Base-by-base conservation (phyloP, 176 grass and related monocot species). In the Dendrocalamus sinicus region DNA sequence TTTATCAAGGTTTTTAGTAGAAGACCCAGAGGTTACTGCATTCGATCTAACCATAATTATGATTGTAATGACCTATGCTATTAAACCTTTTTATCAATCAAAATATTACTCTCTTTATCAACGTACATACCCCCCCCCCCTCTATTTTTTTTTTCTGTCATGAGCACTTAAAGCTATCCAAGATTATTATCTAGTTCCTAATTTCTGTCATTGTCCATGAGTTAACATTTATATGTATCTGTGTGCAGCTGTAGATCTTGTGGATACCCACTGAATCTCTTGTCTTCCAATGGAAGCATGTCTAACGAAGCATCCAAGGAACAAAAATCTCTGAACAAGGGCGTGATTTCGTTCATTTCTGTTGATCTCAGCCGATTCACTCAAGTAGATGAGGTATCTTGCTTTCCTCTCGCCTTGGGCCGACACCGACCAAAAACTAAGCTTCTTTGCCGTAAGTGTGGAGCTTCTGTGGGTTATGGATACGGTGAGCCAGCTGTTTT, bases 401-500 rank as follows among this genome's bases (percentile, higher is more conserved):
- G 83, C 47, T 83, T 89, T 44, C 73, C 83, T 48, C 9, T 86
- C 15, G 30, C 53, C 20, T 85, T 71, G 82, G 76, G 78, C 13
- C 68, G 73, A 16, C 88, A 68, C 53, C 66, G 82, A 48, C 84
- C 58, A 19, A 89, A 88, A 79, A 86, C 78, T 58, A 89, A 88
- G 73, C 72, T 92, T 83, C 85, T 92, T 39, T 92, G 86, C 59
- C 48, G 90, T 37, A 89, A 89, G 82, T 92, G 86, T 71, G 83
- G 73, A 28, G 23, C 65, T 8, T 53, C 79, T 16, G 72, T 91
- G 72, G 85, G 81, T 9, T 85, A 77, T 20, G 81, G 43, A 39
- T 75, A 91, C 76, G 76, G 89, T 85, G 83, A 89, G 13, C 70
- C 86, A 70, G 32, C 86, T 69, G 77, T 79, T 79, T 67, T 89